Conservation (phyloP, 257 asterid species). For the Gentiana straminea region DNA sequence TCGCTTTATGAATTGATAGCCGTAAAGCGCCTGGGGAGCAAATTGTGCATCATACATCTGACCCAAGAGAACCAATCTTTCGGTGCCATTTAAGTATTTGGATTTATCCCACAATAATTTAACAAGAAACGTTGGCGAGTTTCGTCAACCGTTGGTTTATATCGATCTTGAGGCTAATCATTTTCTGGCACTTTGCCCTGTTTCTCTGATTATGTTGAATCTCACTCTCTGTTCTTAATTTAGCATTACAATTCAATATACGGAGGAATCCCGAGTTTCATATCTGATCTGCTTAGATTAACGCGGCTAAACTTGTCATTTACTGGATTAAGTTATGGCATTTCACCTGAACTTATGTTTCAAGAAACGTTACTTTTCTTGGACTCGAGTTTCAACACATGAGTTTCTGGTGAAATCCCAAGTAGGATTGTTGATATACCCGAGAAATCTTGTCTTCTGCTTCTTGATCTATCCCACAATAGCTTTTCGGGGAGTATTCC, state of each 20-base stretch:
- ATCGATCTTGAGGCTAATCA: no score
- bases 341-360: constrained; percentile 73
- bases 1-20: no score
- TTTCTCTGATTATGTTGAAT: constrained; percentile 36
- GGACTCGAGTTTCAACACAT: constrained; percentile 75
- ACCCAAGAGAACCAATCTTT: no score
- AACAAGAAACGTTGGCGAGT: no score
- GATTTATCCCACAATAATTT: no score
- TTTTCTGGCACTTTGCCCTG: constrained; percentile 77
- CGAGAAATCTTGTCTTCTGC: constrained; percentile 52
- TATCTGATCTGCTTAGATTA: constrained; percentile 41
- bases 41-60: no score
- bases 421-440: constrained; percentile 36
- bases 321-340: constrained; percentile 54
- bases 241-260: constrained; percentile 60
- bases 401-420: constrained; percentile 57
- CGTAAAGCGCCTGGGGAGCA: no score
- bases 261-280: constrained; percentile 81
- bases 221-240: constrained; percentile 51
- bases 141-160: no score
- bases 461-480: constrained; percentile 68
- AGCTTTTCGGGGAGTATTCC: constrained; percentile 70
- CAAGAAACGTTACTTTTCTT: constrained; percentile 42
- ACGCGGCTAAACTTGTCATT: constrained; percentile 64
- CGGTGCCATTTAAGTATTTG: no score